These are phyloP conservation scores for Exobasidium rhododendri DNA, from an alignment of 1,284 basidiomycete genomes.

Conservation along the genomic window DNA sequence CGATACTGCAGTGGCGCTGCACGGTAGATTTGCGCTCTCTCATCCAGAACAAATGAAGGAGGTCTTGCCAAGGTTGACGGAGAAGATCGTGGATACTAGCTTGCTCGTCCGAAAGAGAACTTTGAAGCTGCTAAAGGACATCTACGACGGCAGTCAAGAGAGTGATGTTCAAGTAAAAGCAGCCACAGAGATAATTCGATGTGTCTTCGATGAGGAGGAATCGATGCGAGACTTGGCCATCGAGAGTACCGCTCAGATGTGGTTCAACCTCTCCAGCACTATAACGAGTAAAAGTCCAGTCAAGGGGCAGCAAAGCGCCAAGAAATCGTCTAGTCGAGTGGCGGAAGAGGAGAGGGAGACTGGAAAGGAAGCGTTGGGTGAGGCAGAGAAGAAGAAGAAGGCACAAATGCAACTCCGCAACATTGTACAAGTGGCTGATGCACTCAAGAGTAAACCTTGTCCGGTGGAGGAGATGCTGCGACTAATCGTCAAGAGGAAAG, in stretches of 20 bases:
- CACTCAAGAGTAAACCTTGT: conserved; percentile 66
- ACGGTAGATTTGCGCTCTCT: conserved; percentile 89
- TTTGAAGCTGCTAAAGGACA: conserved; percentile 82
- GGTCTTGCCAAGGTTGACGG: conserved; percentile 80
- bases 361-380: not conserved
- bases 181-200: conserved; percentile 73
- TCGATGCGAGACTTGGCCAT: conserved; percentile 79
- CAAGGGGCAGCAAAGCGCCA: not conserved
- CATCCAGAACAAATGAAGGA: conserved; percentile 76
- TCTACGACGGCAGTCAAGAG: conserved; percentile 67
- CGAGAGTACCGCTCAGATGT: conserved; percentile 81
- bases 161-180: conserved; percentile 71
- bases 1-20: conserved; percentile 89
- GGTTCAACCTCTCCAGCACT: conserved; percentile 62
- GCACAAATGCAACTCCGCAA: not conserved
- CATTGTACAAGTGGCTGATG: conserved; percentile 2
- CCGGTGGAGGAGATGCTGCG: conserved; percentile 79
- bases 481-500: conserved; percentile 53
- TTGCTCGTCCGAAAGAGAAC: conserved; percentile 89
- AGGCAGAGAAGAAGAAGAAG: not conserved
- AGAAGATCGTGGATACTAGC: conserved; percentile 87
- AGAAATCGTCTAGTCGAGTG: not conserved
- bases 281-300: not conserved
- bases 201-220: conserved; percentile 88
- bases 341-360: not conserved